Conservation (phyloP, 768 basidiomycete genomes). For the Floccularia luteovirens region DNA sequence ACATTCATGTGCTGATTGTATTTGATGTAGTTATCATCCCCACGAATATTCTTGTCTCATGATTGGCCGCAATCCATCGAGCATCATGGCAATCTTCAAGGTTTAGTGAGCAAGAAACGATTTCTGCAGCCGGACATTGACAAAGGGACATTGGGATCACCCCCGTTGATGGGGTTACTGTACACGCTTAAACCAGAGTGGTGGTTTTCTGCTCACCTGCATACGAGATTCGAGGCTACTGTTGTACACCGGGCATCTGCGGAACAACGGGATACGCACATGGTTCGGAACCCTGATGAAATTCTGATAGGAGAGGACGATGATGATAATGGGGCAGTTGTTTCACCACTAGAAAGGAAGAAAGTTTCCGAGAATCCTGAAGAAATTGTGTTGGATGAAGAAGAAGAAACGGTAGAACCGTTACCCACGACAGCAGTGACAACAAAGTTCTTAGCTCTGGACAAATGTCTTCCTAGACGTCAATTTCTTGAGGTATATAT, state of each 20-base stretch:
- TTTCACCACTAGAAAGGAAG: not conserved
- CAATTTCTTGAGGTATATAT: constrained; percentile 71
- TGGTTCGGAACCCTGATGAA: constrained; percentile 51
- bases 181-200: constrained; percentile 64
- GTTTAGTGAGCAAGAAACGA: constrained; percentile 67
- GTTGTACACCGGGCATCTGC: constrained; percentile 31
- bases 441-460: constrained; percentile 84
- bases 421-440: constrained; percentile 17
- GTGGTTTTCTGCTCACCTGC: constrained; percentile 94
- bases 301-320: constrained; percentile 38
- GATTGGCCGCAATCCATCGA: constrained; percentile 93
- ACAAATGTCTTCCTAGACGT: constrained; percentile 76
- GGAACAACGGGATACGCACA: not conserved
- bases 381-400: constrained; percentile 37
- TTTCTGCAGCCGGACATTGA: constrained; percentile 69
- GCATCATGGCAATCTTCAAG: constrained; percentile 62
- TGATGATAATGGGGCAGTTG: constrained; percentile 18
- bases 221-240: constrained; percentile 76
- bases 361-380: constrained; percentile 31
- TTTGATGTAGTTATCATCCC: constrained; percentile 41
- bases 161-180: constrained; percentile 76
- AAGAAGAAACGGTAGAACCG: constrained; percentile 24
- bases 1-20: not conserved
- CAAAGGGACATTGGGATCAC: constrained; percentile 71
- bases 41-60: constrained; percentile 85